phyloP scores from a whole-genome alignment of 306 rosid genomes.

The Crotalaria pallida region DNA sequence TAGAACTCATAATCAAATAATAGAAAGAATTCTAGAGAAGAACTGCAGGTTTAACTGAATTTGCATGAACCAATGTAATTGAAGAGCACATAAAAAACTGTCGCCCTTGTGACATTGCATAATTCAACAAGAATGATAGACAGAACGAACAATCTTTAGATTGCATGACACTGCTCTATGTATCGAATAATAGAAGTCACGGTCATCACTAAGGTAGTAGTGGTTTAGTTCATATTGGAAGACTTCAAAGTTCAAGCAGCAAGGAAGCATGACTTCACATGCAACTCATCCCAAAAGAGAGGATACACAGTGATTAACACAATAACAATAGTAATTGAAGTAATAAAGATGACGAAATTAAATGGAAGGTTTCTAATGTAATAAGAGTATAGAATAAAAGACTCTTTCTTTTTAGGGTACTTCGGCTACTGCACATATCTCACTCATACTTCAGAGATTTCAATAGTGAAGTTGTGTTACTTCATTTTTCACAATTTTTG shows the following conservation, averaged over 20 bases:
- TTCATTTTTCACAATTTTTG: neutral
- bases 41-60: neutral
- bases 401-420: neutral
- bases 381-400: neutral
- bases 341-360: neutral
- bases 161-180: neutral
- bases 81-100: neutral
- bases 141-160: neutral
- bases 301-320: neutral
- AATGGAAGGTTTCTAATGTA: neutral
- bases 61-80: neutral
- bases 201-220: neutral
- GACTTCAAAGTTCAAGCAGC: constrained; percentile 1
- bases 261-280: neutral
- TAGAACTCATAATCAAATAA: neutral
- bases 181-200: neutral
- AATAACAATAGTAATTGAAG: neutral
- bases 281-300: neutral
- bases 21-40: neutral
- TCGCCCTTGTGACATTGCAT: neutral
- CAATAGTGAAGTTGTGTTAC: neutral
- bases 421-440: neutral
- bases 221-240: neutral
- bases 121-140: neutral
- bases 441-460: neutral